Evolutionary conservation across 306 rosid species (phyloP).

Genomic region (Cucumis sativus): Cucumber_9930_V3 NC_026658.2:5203501-5204000

Average conservation of each 20-base stretch:
- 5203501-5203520: neutral
- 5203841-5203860: slow-evolving; percentile 3
- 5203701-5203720: slow-evolving; percentile 98
- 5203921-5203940: neutral
- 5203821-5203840: neutral
- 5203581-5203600: slow-evolving; percentile 45
- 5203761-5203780: slow-evolving; percentile 84
- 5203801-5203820: slow-evolving; percentile 81
- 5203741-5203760: slow-evolving; percentile 89
- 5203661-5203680: slow-evolving; percentile 84
- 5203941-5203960: neutral
- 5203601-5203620: slow-evolving; percentile 48
- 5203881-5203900: neutral
- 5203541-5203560: neutral
- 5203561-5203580: neutral
- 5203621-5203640: slow-evolving; percentile 55
- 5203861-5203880: neutral
- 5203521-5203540: neutral
- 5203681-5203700: slow-evolving; percentile 98
- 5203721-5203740: slow-evolving; percentile 85
- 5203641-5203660: slow-evolving; percentile 60
- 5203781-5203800: slow-evolving; percentile 94
- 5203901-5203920: neutral
- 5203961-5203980: neutral
- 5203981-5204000: neutral